Evolutionary conservation across 257 asterid species (phyloP), one percentile per base, ranked within the genome.

Genomic region (Buddleja alternifolia): DNA sequence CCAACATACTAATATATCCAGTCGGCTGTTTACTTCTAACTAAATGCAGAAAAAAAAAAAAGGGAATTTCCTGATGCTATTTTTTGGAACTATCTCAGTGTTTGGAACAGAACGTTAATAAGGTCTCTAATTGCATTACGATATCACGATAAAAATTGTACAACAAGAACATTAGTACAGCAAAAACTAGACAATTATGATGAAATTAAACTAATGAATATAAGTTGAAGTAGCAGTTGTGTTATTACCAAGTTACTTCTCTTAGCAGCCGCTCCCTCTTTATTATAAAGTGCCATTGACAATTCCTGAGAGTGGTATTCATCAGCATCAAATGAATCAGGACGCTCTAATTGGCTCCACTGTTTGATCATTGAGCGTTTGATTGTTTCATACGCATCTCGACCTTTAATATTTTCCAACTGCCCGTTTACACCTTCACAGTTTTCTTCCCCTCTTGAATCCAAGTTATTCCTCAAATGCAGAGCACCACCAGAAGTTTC

Each of bases 281-380:
- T 91, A 15, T 73, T 82, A 69, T 85, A 85, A 53, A 88, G 83
- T 8, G 90, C 94, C 68, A 72, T 41, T 0, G 97, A 91, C 48
- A 94, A 82, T 59, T 94, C 99, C 71, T 86, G 99, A 34, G 97
- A 89, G 57, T 91, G 99, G 72, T 89, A 91, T 24, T 65, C 89
- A 23, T 89, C 97, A 62, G 83, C 78, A 73, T 91, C 96, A 62
- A 89, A 89, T 0, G 95, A 91, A 60, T 88, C 90, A 0, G 89
- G 90, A 9, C 86, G 84, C 66, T 88, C 97, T 29, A 91, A 73
- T 65, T 84, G 95, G 77, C 80, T 85, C 99, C 99, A 91, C 60
- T 82, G 84, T 70, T 77, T 85, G 39, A 86, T 80, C 80, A 80
- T 77, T 0, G 85, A 67, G 14, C 60, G 85, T 60, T 84, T 85